phyloP scores from a whole-genome alignment of 164 flowering plant species.

The Annona cherimola region DNA sequence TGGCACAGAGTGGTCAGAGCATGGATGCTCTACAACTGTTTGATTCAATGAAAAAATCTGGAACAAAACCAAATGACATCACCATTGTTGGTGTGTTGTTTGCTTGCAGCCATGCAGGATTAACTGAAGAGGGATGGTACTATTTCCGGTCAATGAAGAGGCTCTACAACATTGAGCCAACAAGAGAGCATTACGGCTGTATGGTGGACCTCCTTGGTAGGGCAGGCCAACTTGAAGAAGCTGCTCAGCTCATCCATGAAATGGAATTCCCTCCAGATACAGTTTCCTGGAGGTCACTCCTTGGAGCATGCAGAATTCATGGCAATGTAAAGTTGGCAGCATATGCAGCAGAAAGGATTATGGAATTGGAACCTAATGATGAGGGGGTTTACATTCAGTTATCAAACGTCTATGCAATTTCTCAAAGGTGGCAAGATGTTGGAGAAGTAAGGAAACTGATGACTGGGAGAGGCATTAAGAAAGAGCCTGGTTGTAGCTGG shows the following conservation, averaged over 20 bases:
- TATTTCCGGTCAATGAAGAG: slow-evolving; percentile 64
- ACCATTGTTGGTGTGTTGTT: slow-evolving; percentile 73
- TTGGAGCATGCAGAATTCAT: slow-evolving; percentile 77
- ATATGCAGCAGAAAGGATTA: slow-evolving; percentile 57
- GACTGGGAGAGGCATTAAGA: slow-evolving; percentile 50
- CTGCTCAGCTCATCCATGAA: slow-evolving; percentile 47
- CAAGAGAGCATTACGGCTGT: slow-evolving; percentile 84
- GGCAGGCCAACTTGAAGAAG: slow-evolving; percentile 78
- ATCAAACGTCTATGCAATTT: slow-evolving; percentile 68
- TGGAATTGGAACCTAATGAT: slow-evolving; percentile 60
- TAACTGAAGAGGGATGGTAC: slow-evolving; percentile 59
- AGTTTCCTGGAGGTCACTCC: slow-evolving; percentile 70
- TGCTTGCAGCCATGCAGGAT: slow-evolving; percentile 95
- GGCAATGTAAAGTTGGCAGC: slow-evolving; percentile 51
- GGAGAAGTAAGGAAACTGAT: slow-evolving; percentile 47
- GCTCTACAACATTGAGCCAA: slow-evolving; percentile 56
- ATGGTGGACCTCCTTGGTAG: slow-evolving; percentile 86
- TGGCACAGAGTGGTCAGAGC: slow-evolving; percentile 82
- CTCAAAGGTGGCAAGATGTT: slow-evolving; percentile 65
- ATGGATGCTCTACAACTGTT: slow-evolving; percentile 55
- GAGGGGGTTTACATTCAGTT: slow-evolving; percentile 63
- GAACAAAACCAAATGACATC: slow-evolving; percentile 56
- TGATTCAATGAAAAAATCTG: slow-evolving; percentile 51
- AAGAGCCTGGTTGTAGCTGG: slow-evolving; percentile 95
- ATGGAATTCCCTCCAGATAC: slow-evolving; percentile 71